Conservation (phyloP, 2,329 filamentous ascomycete species). For the Colletotrichum acutatum region DNA sequence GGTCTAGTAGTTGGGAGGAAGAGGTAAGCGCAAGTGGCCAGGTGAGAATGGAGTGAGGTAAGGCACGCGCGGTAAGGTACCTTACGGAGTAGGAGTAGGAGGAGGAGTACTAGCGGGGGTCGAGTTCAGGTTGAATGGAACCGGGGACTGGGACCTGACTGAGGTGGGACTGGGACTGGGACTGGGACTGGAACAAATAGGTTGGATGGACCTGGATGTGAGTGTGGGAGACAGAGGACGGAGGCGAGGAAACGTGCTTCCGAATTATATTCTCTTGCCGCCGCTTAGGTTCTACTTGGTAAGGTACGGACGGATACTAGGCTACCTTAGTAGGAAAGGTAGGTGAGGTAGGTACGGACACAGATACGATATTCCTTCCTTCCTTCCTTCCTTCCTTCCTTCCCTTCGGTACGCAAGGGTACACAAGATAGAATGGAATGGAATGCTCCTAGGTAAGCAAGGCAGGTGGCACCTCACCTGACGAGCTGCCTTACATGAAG, state of each 20-base stretch:
- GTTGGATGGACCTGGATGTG: too few relatives aligned
- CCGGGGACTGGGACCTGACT: too few relatives aligned
- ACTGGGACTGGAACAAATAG: background rate
- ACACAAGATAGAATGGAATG: background rate
- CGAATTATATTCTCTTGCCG: background rate
- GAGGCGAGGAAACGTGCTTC: conserved; percentile 22
- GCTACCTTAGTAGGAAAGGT: too few relatives aligned
- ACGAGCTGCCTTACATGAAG: background rate
- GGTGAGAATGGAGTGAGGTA: background rate
- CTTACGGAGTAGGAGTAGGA: background rate
- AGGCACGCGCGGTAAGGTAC: background rate
- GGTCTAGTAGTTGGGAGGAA: conserved; percentile 16
- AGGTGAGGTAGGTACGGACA: background rate
- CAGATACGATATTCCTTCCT: background rate
- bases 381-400: background rate
- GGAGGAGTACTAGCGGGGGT: background rate
- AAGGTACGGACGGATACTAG: too few relatives aligned
- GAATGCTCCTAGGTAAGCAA: background rate
- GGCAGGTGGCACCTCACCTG: background rate
- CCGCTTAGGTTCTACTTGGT: too few relatives aligned
- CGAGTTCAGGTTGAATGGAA: background rate
- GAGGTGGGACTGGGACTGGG: too few relatives aligned
- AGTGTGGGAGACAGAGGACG: background rate
- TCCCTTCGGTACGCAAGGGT: too few relatives aligned
- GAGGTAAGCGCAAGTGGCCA: background rate